Base-by-base conservation (phyloP, 2,329 filamentous ascomycete genomes). In the Colletotrichum plurivorum region DNA sequence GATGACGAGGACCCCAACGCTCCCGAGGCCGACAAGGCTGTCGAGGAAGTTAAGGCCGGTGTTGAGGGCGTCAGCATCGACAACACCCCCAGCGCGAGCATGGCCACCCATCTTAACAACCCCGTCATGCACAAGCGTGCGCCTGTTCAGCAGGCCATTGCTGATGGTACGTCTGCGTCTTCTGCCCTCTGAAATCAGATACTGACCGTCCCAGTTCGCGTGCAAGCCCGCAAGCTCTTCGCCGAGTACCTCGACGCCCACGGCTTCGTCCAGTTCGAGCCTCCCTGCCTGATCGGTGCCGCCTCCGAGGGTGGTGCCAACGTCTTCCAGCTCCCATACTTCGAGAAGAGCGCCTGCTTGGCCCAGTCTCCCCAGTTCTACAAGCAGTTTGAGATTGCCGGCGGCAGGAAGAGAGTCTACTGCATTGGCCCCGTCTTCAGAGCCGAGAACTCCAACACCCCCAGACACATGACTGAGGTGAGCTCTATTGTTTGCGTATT, bases 251-350 rank as follows among this genome's bases (percentile, higher is more conserved):
- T 63, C 20, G 61, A 64, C 5, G n/a, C 61, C 3, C 41, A 31
- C 5, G 41, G 41, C 1, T 64, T 64, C 60, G 22, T 22, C 72
- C 89, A 93, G 79, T 94, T 98, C 76, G 94, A 97, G 79, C 93
- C 95, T 2, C 94, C 96, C 10, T 95, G 94, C 79, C 86, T 99
- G 51, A 93, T 97, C 63, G 95, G 92, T 57, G 93, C 95, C 15
- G 93, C 96, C 5, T 96, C 94, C 4, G 96, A 99, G 83, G 95
- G 96, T 75, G 96, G 96, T 73, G 91, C 91, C 73, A 97, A 95
- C 78, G 95, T 98, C 48, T 98, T 99, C 81, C 88, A 92, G 75
- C 85, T 98, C 74, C 91, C 92, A 51, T 98, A 98, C 83, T 98
- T 98, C 80, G 93, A 92, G 73, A 89, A 92, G 76, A 89, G 92